phyloP scores from a whole-genome alignment of 768 basidiomycete genomes.

The Boletellus emodensis region DNA sequence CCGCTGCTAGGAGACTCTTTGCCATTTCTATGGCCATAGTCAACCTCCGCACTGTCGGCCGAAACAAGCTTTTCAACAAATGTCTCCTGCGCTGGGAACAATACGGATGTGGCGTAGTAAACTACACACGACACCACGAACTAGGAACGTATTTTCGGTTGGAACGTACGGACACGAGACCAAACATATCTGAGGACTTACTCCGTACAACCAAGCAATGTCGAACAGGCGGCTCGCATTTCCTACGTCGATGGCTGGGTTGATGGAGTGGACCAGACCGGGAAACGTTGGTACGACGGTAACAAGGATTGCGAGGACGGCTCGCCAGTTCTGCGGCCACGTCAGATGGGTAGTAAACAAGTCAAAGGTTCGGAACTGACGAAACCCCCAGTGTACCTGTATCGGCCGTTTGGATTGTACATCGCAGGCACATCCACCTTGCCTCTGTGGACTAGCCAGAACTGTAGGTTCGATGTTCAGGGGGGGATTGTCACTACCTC shows the following conservation, averaged over 20 bases:
- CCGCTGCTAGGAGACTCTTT: background rate
- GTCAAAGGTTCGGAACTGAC: constrained; percentile 34
- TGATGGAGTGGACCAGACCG: constrained; percentile 74
- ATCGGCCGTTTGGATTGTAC: constrained; percentile 76
- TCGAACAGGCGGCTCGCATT: constrained; percentile 56
- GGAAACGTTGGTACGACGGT: constrained; percentile 70
- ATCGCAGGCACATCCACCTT: constrained; percentile 80
- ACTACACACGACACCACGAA: constrained; percentile 27
- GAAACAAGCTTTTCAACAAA: constrained; percentile 28
- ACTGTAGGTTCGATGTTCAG: constrained; percentile 37
- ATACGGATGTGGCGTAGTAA: constrained; percentile 28
- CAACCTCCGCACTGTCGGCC: constrained; percentile 19
- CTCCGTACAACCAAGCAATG: constrained; percentile 76
- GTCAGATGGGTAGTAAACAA: background rate
- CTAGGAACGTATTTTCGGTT: constrained; percentile 3
- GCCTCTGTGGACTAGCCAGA: constrained; percentile 71
- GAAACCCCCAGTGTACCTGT: constrained; percentile 71
- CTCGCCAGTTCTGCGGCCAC: constrained; percentile 70
- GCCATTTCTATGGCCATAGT: background rate
- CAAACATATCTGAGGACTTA: constrained; percentile 22
- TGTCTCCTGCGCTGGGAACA: constrained; percentile 29
- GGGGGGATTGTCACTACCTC: background rate
- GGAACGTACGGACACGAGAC: background rate
- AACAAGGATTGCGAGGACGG: constrained; percentile 60
- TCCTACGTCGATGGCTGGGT: constrained; percentile 61